These are phyloP conservation scores for Uncinocarpus reesii DNA, from an alignment of 2,329 filamentous ascomycete genomes.

Conservation along the genomic window DNA sequence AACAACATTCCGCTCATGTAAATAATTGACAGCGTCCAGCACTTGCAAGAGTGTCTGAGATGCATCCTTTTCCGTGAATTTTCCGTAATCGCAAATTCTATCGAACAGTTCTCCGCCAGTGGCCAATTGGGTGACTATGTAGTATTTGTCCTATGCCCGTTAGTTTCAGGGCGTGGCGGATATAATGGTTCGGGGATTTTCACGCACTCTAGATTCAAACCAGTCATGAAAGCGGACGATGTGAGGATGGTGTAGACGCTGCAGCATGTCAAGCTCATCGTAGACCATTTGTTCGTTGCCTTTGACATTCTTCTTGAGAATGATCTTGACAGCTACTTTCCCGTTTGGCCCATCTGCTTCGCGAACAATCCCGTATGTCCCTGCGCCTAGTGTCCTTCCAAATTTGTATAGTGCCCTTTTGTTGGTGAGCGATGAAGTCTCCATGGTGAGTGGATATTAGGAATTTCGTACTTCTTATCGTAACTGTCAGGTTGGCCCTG, in stretches of 20 bases:
- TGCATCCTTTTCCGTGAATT: conserved; percentile 96
- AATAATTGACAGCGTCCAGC: conserved; percentile 82
- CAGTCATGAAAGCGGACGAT: conserved; percentile 97
- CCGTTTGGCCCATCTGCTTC: conserved; percentile 78
- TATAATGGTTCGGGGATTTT: neutral
- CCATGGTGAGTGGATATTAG: conserved; percentile 6
- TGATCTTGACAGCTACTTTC: conserved; percentile 96
- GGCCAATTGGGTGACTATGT: conserved; percentile 93
- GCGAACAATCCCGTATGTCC: conserved; percentile 95
- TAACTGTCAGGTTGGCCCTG: conserved; percentile 96
- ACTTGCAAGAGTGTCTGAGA: conserved; percentile 93
- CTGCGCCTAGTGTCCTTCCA: conserved; percentile 85
- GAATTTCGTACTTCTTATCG: conserved; percentile 75
- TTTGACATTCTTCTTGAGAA: conserved; percentile 97
- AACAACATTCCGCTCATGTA: conserved; percentile 89
- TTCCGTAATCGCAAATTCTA: conserved; percentile 93
- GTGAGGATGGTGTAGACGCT: conserved; percentile 81
- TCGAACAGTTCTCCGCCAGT: conserved; percentile 96
- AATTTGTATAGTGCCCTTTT: conserved; percentile 76
- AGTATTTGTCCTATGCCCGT: conserved; percentile 78
- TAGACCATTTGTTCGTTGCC: conserved; percentile 98
- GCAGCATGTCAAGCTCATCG: conserved; percentile 89
- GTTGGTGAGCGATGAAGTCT: conserved; percentile 6
- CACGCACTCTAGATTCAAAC: conserved; percentile 87
- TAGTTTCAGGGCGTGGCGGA: neutral